phyloP scores from a whole-genome alignment of 1,139 yeast species.

The Geotrichum cucujoidarum region DNA sequence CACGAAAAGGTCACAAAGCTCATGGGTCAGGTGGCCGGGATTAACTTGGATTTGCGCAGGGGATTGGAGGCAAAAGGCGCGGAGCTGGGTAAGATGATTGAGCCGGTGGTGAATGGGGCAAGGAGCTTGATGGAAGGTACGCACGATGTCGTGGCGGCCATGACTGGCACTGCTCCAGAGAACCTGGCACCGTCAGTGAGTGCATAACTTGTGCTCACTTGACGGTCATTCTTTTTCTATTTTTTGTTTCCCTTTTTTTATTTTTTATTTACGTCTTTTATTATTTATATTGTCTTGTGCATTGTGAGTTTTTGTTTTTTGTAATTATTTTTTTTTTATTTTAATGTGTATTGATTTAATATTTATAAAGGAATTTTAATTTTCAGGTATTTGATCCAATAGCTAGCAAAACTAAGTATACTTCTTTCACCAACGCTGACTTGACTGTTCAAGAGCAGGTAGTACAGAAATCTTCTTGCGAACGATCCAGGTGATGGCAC shows the following conservation, averaged over 20 bases:
- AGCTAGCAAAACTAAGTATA: too few relatives aligned
- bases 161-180: background rate
- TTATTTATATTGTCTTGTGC: background rate
- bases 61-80: background rate
- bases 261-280: background rate
- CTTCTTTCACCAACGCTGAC: too few relatives aligned
- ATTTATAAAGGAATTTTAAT: too few relatives aligned
- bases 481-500: too few relatives aligned
- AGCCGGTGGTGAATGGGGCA: conserved; percentile 1
- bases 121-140: background rate
- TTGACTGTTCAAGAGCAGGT: too few relatives aligned
- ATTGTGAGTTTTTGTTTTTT: background rate
- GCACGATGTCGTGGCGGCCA: background rate
- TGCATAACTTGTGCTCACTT: too few relatives aligned
- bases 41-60: background rate
- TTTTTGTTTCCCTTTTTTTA: too few relatives aligned
- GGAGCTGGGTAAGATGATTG: background rate
- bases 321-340: background rate
- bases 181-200: background rate
- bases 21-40: conserved; percentile 1
- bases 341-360: too few relatives aligned
- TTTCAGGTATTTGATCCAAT: too few relatives aligned
- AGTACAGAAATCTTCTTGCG: too few relatives aligned
- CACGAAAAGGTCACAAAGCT: conserved; percentile 19
- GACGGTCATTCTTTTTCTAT: too few relatives aligned